phyloP scores from a whole-genome alignment of 495 filamentous ascomycete species.

The Tetracladium marchalianum region DNA sequence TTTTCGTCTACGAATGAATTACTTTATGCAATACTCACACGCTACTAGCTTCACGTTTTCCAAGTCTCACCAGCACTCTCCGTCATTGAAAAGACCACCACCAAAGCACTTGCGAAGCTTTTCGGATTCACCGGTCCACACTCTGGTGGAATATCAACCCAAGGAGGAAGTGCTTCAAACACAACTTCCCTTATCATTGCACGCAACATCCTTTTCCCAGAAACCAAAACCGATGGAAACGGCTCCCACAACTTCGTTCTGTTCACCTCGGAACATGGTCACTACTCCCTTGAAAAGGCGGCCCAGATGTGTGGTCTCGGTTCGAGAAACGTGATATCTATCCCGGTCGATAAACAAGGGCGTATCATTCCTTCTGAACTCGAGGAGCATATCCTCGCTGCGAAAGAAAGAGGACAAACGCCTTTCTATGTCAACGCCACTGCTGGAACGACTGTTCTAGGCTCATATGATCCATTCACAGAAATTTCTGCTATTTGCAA shows the following conservation, averaged over 20 bases:
- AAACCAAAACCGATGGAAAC: constrained; percentile 64
- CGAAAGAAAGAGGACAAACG: constrained; percentile 53
- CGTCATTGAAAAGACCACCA: constrained; percentile 58
- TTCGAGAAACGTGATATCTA: constrained; percentile 56
- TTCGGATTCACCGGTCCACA: constrained; percentile 66
- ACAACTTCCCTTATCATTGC: constrained; percentile 82
- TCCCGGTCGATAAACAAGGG: constrained; percentile 62
- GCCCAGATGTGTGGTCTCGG: constrained; percentile 81
- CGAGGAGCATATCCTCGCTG: constrained; percentile 45
- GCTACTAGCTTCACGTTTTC: constrained; percentile 68
- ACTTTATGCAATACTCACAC: constrained; percentile 74
- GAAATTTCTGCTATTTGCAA: constrained; percentile 63
- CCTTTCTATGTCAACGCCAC: constrained; percentile 96
- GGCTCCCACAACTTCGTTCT: constrained; percentile 55
- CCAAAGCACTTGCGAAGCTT: constrained; percentile 46
- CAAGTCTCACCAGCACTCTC: constrained; percentile 84
- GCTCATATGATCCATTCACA: constrained; percentile 76
- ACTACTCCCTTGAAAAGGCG: constrained; percentile 93
- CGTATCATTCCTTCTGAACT: constrained; percentile 61
- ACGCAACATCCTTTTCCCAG: constrained; percentile 73
- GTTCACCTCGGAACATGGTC: constrained; percentile 84
- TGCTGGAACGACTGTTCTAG: constrained; percentile 87
- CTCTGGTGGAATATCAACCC: constrained; percentile 79
- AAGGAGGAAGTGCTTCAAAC: constrained; percentile 80
- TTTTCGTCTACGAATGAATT: constrained; percentile 48